phyloP scores from a whole-genome alignment of 768 basidiomycete species.

The Psilocybe cubensis region DNA sequence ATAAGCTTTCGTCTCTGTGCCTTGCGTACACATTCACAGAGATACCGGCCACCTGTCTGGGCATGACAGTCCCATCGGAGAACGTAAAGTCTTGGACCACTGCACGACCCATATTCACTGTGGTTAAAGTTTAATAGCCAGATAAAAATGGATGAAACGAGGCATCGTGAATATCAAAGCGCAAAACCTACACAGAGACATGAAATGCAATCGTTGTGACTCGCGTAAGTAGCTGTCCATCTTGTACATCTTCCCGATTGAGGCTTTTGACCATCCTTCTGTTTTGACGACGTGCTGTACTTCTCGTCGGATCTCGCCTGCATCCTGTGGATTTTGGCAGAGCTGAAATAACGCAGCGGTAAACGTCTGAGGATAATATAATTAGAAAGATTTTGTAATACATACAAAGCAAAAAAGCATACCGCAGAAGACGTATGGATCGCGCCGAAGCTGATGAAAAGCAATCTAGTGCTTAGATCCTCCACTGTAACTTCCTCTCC shows the following conservation, averaged over 20 bases:
- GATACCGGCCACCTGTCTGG: conserved; percentile 36
- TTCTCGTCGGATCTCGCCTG: conserved; percentile 44
- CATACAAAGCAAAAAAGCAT: conserved; percentile 12
- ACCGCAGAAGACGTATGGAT: conserved; percentile 48
- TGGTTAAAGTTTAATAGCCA: not conserved
- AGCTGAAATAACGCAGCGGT: conserved; percentile 41
- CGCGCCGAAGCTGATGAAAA: conserved; percentile 45
- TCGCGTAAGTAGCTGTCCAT: conserved; percentile 51
- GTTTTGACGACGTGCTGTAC: conserved; percentile 37
- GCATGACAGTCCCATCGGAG: conserved; percentile 45
- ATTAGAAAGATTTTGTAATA: not conserved
- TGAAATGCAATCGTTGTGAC: conserved; percentile 23
- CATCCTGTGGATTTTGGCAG: conserved; percentile 34
- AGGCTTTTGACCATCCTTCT: conserved; percentile 40
- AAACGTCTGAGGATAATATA: conserved; percentile 31
- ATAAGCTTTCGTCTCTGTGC: conserved; percentile 34
- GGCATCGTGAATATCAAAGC: not conserved
- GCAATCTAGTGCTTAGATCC: conserved; percentile 37
- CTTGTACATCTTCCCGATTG: conserved; percentile 42
- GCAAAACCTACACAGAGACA: conserved; percentile 7
- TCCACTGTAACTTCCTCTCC: conserved; percentile 27
- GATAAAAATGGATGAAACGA: not conserved
- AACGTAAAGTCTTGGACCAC: conserved; percentile 44
- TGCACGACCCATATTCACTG: conserved; percentile 31
- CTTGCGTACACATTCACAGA: conserved; percentile 28